A percentile compares a stretch with the other conserved stretches of the same genome.
Evolutionary conservation across 345 rosid genomes (phyloP).

Genomic region (Populus alba): DNA sequence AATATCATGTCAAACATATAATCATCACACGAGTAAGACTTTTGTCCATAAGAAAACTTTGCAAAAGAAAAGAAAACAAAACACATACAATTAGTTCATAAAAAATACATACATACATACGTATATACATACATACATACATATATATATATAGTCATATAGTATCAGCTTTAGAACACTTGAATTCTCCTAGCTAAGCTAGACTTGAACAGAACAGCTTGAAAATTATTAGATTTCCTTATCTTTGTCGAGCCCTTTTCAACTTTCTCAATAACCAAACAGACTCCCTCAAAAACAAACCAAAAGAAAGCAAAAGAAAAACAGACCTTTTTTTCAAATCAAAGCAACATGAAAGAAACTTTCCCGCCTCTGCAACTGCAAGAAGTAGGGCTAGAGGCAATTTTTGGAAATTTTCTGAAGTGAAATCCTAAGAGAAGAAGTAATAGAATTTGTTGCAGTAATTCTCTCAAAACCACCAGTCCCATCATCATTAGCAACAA

Average conservation of each 20-base stretch:
- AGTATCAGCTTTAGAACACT: not conserved
- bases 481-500: slow-evolving; percentile 33
- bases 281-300: slow-evolving; percentile 3
- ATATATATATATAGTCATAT: not conserved
- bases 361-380: slow-evolving; percentile 49
- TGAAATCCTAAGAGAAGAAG: not conserved
- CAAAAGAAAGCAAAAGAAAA: not conserved
- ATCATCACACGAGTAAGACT: not conserved
- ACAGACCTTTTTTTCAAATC: slow-evolving; percentile 27
- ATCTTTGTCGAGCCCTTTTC: not conserved
- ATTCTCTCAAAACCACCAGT: slow-evolving; percentile 13
- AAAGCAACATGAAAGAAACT: slow-evolving; percentile 26
- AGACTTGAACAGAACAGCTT: not conserved
- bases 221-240: not conserved
- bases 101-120: not conserved
- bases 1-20: not conserved
- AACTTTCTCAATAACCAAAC: slow-evolving; percentile 27
- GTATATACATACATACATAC: not conserved
- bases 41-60: not conserved
- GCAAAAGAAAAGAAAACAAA: not conserved
- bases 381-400: slow-evolving; percentile 9
- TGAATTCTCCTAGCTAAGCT: not conserved
- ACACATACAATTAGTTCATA: not conserved
- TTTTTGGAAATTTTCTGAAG: slow-evolving; percentile 2
- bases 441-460: not conserved